Conservation (phyloP, 2,329 filamentous ascomycete species). For the Plenodomus tracheiphilus region DNA sequence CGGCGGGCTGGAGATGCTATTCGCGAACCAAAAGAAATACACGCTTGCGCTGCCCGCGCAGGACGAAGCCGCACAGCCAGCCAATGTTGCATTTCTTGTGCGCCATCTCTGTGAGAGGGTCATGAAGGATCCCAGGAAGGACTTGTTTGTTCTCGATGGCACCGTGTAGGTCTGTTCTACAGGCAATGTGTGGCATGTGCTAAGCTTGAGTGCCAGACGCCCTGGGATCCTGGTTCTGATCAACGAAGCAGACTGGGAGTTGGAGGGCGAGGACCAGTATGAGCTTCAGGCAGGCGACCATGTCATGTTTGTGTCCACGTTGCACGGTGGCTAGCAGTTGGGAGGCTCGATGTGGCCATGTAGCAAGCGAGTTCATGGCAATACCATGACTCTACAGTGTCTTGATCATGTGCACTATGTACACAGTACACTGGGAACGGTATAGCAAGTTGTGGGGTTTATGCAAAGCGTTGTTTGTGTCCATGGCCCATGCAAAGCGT, state of each 20-base stretch:
- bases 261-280: slow-evolving; percentile 92
- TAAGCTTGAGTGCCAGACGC: slow-evolving; percentile 61
- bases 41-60: slow-evolving; percentile 67
- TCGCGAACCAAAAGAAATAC: slow-evolving; percentile 78
- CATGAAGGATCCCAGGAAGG: slow-evolving; percentile 82
- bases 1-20: slow-evolving; percentile 92
- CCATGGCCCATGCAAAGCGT: too few species aligned
- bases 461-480: too few species aligned
- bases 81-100: slow-evolving; percentile 77
- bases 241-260: slow-evolving; percentile 97
- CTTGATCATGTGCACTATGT: too few species aligned
- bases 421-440: too few species aligned
- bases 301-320: slow-evolving; percentile 92
- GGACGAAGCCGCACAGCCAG: slow-evolving; percentile 61
- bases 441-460: too few species aligned
- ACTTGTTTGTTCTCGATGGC: slow-evolving; percentile 85
- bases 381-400: too few species aligned
- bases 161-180: slow-evolving; percentile 70
- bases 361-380: too few species aligned
- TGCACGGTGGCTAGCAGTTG: slow-evolving; percentile 76
- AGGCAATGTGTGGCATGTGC: background rate
- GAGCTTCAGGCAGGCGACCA: slow-evolving; percentile 81
- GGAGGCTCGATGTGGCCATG: background rate
- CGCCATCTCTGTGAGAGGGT: slow-evolving; percentile 75
- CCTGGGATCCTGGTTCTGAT: slow-evolving; percentile 95